Conservation (phyloP, 441 rosid genomes). For the Raphanus hybrid region DNA sequence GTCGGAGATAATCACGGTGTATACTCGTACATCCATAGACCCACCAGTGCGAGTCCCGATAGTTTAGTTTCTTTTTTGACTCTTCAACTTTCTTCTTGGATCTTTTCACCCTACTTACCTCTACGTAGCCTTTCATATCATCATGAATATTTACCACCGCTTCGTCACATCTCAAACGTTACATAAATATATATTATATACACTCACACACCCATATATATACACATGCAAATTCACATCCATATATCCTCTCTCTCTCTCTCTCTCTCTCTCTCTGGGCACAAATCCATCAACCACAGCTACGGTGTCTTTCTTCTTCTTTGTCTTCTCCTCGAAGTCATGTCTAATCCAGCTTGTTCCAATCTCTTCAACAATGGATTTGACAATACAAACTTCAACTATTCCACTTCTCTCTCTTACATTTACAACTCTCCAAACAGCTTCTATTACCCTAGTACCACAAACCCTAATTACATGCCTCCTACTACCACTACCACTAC, state of each 20-base stretch:
- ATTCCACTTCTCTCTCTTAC: constrained; percentile 45
- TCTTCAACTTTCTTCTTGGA: constrained; percentile 37
- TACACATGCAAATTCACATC: too few species aligned
- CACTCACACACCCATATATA: constrained; percentile 40
- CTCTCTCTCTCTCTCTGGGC: constrained; percentile 3
- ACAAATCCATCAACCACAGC: constrained; percentile 31
- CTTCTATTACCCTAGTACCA: constrained; percentile 36
- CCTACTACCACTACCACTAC: constrained; percentile 22
- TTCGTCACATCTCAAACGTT: constrained; percentile 60
- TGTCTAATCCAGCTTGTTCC: constrained; percentile 73
- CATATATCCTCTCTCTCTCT: constrained; percentile 13
- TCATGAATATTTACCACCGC: constrained; percentile 42
- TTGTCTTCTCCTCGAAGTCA: constrained; percentile 45
- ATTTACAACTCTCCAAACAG: constrained; percentile 46
- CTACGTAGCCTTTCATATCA: constrained; percentile 37
- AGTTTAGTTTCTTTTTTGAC: constrained; percentile 36
- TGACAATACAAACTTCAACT: constrained; percentile 44
- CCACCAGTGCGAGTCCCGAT: constrained; percentile 54
- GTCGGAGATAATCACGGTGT: too few species aligned
- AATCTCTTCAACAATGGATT: constrained; percentile 61
- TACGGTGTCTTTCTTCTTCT: constrained; percentile 22
- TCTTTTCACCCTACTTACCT: constrained; percentile 27
- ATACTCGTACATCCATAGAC: not conserved
- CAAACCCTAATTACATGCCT: constrained; percentile 28
- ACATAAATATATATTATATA: constrained; percentile 24